A percentile compares a stretch with the other conserved stretches of the same genome.
Conservation (phyloP, 2,329 filamentous ascomycete genomes). For the Aureobasidium mangrovei region DNA sequence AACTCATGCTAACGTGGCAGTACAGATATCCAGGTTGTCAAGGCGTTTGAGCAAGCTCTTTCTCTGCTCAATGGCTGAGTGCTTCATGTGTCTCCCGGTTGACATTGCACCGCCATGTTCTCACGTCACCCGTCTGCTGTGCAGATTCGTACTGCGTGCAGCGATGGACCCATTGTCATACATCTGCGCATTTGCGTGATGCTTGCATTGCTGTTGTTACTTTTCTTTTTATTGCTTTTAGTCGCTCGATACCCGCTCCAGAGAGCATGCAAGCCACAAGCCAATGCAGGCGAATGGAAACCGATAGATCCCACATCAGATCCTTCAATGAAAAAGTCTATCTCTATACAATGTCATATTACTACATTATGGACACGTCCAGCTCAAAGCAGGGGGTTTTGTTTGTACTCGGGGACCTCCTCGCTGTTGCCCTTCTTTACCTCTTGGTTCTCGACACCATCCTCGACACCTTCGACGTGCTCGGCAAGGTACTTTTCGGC, state of each 20-base stretch:
- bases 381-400: conserved; percentile 53
- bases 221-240: background rate
- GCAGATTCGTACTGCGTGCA: background rate
- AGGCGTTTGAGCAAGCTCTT: conserved; percentile 43
- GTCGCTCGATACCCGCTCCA: conserved; percentile 6
- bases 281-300: too few relatives aligned
- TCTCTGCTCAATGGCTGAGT: conserved; percentile 29
- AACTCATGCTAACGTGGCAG: conserved; percentile 18
- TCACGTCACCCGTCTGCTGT: background rate
- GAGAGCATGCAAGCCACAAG: background rate
- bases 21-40: conserved; percentile 38
- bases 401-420: conserved; percentile 52
- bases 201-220: background rate
- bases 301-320: too few relatives aligned
- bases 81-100: background rate
- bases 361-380: background rate
- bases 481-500: conserved; percentile 90
- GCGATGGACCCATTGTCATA: background rate
- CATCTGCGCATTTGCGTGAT: conserved; percentile 1
- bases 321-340: conserved; percentile 1
- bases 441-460: conserved; percentile 42
- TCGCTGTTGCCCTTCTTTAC: conserved; percentile 38
- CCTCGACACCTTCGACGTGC: conserved; percentile 53
- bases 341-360: background rate
- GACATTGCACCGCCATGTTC: background rate